These are phyloP conservation scores for Fusarium brevicatenulatum DNA, from an alignment of 2,329 filamentous ascomycete species.

Conservation along the genomic window DNA sequence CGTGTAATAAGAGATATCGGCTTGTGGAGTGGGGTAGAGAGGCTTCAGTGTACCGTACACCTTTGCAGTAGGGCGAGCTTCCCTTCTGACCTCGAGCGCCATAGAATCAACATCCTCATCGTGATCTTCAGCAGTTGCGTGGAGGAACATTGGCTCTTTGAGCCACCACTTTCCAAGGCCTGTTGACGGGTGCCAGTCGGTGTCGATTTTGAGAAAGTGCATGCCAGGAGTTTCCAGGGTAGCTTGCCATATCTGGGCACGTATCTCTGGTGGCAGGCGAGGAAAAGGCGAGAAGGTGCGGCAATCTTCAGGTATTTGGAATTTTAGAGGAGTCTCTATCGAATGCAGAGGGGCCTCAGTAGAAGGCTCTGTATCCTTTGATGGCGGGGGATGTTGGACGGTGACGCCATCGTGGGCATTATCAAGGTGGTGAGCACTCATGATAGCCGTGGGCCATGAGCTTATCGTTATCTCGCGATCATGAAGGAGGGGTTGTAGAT, in stretches of 20 bases:
- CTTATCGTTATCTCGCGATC: conserved; percentile 32
- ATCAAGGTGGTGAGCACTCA: conserved; percentile 22
- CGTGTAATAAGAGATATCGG: conserved; percentile 50
- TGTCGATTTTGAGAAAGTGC: conserved; percentile 49
- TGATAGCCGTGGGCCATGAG: conserved; percentile 36
- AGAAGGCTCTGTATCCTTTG: background rate
- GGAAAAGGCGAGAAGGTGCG: conserved; percentile 48
- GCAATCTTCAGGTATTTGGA: conserved; percentile 46
- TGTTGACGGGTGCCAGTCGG: conserved; percentile 20
- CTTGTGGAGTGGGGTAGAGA: conserved; percentile 42
- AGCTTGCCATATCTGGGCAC: conserved; percentile 49
- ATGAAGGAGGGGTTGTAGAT: conserved; percentile 27
- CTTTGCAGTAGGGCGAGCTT: conserved; percentile 30
- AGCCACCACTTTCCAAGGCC: conserved; percentile 41
- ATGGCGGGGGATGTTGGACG: background rate
- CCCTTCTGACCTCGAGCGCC: conserved; percentile 37
- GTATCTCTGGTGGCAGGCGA: conserved; percentile 50
- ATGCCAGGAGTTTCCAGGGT: conserved; percentile 48
- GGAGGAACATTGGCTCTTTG: conserved; percentile 1
- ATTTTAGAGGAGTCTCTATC: conserved; percentile 39
- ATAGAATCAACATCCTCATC: conserved; percentile 37
- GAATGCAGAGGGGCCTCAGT: background rate
- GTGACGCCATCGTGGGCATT: conserved; percentile 3
- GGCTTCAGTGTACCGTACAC: conserved; percentile 39
- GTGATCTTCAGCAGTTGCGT: conserved; percentile 12